Evolutionary conservation across 2,329 filamentous ascomycete genomes (phyloP).

Genomic region (Neofusicoccum kwambonambiense): DNA sequence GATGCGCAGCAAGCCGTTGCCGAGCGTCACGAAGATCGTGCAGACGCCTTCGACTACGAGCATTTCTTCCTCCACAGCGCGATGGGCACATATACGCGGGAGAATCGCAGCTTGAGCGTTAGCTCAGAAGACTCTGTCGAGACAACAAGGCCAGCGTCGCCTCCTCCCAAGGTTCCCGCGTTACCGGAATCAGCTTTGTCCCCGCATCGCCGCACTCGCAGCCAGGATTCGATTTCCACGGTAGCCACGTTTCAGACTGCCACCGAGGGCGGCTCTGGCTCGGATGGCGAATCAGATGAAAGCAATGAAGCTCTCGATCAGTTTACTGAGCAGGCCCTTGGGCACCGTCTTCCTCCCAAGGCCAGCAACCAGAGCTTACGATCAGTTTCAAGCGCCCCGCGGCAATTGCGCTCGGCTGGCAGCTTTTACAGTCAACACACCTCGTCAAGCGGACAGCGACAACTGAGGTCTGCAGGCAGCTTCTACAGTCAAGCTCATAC

Average conservation of each 20-base stretch:
- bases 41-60: slow-evolving; percentile 95
- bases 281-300: slow-evolving; percentile 34
- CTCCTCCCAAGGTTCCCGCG: slow-evolving; percentile 26
- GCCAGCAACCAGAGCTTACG: slow-evolving; percentile 7
- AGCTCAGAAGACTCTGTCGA: slow-evolving; percentile 52
- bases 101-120: slow-evolving; percentile 56
- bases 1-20: slow-evolving; percentile 22
- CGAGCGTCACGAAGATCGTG: slow-evolving; percentile 81
- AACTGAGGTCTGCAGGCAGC: slow-evolving; percentile 11
- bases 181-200: slow-evolving; percentile 30
- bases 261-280: slow-evolving; percentile 46
- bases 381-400: not conserved
- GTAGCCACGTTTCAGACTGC: slow-evolving; percentile 64
- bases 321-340: slow-evolving; percentile 29
- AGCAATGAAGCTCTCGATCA: slow-evolving; percentile 45
- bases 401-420: not conserved
- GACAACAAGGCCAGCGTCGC: slow-evolving; percentile 44
- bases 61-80: slow-evolving; percentile 94
- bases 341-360: slow-evolving; percentile 2
- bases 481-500: not conserved
- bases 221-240: slow-evolving; percentile 61
- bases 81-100: slow-evolving; percentile 71
- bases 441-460: not conserved
- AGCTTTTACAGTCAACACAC: slow-evolving; percentile 4
- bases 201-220: slow-evolving; percentile 52